Evolutionary conservation across 257 asterid species (phyloP).

Genomic region (Petunia secreta): DNA sequence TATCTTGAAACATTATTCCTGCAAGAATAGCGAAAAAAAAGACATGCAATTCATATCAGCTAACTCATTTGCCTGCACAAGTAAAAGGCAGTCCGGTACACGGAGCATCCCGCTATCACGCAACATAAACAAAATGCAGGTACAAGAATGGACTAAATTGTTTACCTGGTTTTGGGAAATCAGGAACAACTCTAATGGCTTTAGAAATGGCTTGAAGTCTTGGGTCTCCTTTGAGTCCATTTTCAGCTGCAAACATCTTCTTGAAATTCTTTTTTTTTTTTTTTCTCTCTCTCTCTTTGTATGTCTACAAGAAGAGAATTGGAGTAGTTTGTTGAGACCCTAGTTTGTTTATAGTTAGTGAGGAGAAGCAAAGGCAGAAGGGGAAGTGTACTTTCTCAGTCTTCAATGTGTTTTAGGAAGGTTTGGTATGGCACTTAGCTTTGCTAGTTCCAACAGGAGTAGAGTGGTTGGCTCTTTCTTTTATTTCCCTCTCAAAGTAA

Average conservation of each 20-base stretch:
- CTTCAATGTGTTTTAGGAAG: slow-evolving; percentile 33
- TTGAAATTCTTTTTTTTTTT: not conserved
- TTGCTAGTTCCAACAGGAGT: slow-evolving; percentile 40
- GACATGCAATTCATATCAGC: slow-evolving; percentile 31
- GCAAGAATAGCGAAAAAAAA: not conserved
- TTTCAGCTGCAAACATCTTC: slow-evolving; percentile 83
- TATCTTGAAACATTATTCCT: slow-evolving; percentile 94
- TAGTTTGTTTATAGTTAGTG: slow-evolving; percentile 31
- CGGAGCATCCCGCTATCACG: not conserved
- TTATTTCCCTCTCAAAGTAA: slow-evolving; percentile 30
- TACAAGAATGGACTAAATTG: not conserved
- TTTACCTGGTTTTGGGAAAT: slow-evolving; percentile 85
- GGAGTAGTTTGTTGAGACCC: not conserved
- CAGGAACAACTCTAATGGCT: slow-evolving; percentile 79
- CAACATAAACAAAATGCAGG: slow-evolving; percentile 3
- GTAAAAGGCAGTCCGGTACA: not conserved
- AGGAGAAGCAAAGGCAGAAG: not conserved
- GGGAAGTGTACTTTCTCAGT: slow-evolving; percentile 35
- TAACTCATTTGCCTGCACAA: not conserved
- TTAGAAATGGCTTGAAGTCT: slow-evolving; percentile 69
- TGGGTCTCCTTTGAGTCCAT: slow-evolving; percentile 80
- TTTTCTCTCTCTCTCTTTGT: not conserved
- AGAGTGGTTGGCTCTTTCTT: not conserved
- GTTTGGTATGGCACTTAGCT: slow-evolving; percentile 19
- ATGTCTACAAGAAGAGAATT: not conserved